These are phyloP conservation scores for Solanum sparsipilum DNA, from an alignment of 257 asterid species.

Conservation along the genomic window DNA sequence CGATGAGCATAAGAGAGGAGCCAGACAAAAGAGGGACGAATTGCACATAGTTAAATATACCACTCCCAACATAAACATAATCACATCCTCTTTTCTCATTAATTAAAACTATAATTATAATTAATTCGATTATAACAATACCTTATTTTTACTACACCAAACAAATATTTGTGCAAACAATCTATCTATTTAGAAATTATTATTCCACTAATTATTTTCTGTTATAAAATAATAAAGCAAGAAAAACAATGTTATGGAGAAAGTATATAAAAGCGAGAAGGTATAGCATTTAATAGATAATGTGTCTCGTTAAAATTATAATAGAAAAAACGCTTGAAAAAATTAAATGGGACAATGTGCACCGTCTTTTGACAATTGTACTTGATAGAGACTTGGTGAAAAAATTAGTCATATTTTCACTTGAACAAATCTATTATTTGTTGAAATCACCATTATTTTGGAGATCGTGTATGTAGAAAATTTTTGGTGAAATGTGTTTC, in stretches of 20 bases:
- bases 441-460: background rate
- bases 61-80: background rate
- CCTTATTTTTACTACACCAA: too few species aligned
- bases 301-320: too few species aligned
- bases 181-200: too few species aligned
- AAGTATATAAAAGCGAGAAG: background rate
- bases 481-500: background rate
- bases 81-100: background rate
- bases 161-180: background rate
- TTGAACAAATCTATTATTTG: too few species aligned
- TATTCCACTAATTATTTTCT: background rate
- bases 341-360: background rate
- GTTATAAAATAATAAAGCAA: background rate
- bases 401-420: background rate
- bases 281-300: too few species aligned
- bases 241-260: background rate
- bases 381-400: background rate
- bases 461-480: background rate
- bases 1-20: background rate
- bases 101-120: background rate
- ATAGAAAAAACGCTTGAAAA: too few species aligned
- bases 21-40: background rate
- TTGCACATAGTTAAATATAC: background rate
- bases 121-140: too few species aligned
- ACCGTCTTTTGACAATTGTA: background rate